Evolutionary conservation across 2,329 filamentous ascomycete genomes (phyloP).

Genomic region (Pseudocercospora musae): DNA sequence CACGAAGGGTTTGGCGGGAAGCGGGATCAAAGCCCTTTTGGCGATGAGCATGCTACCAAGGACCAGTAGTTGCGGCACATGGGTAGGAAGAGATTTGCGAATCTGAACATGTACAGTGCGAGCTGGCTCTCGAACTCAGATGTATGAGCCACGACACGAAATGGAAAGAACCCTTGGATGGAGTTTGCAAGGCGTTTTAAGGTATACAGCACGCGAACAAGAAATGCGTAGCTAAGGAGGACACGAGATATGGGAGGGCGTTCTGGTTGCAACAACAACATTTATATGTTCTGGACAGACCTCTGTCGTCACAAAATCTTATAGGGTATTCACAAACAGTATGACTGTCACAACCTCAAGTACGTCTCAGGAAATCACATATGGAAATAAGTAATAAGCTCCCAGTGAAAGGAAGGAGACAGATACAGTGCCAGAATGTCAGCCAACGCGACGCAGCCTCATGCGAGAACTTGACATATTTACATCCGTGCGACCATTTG

Average conservation of each 20-base stretch:
- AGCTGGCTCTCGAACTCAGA: not conserved
- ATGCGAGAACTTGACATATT: too few species aligned
- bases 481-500: too few species aligned
- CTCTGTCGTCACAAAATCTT: not conserved
- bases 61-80: not conserved
- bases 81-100: not conserved
- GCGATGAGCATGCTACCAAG: slow-evolving; percentile 29
- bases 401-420: too few species aligned
- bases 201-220: not conserved
- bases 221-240: not conserved
- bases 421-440: too few species aligned
- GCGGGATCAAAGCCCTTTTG: slow-evolving; percentile 35
- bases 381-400: too few species aligned
- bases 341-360: too few species aligned
- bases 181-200: not conserved
- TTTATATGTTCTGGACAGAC: not conserved
- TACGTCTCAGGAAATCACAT: too few species aligned
- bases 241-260: not conserved
- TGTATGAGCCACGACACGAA: slow-evolving; percentile 2
- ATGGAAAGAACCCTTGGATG: slow-evolving; percentile 1
- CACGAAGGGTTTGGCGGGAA: slow-evolving; percentile 25
- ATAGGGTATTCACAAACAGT: not conserved
- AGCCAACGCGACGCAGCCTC: too few species aligned
- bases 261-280: not conserved
- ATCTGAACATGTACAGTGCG: not conserved